phyloP scores from a whole-genome alignment of 2,329 filamentous ascomycete species.

The Arachnomyces sp. region DNA sequence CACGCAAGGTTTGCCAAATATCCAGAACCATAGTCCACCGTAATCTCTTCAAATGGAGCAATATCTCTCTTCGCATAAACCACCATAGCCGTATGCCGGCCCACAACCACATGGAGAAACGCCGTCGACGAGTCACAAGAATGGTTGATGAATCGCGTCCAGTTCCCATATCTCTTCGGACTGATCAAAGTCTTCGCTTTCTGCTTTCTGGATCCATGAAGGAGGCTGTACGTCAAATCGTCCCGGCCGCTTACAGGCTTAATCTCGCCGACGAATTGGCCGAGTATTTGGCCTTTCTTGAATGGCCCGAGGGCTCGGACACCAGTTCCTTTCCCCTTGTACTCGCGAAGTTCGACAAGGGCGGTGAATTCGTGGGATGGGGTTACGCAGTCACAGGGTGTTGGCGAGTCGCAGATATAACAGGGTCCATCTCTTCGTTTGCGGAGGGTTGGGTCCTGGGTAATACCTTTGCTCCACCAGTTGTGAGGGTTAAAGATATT shows the following conservation, averaged over 20 bases:
- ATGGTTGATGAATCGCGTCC: slow-evolving; percentile 31
- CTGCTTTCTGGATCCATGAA: slow-evolving; percentile 1
- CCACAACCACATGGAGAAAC: slow-evolving; percentile 16
- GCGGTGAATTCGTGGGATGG: slow-evolving; percentile 8
- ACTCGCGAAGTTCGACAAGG: slow-evolving; percentile 26
- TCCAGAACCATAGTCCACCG: slow-evolving; percentile 22
- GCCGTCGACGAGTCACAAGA: slow-evolving; percentile 22
- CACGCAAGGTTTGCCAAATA: slow-evolving; percentile 20
- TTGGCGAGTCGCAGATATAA: slow-evolving; percentile 10
- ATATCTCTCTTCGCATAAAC: slow-evolving; percentile 21
- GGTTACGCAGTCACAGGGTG: slow-evolving; percentile 17
- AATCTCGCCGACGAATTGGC: slow-evolving; percentile 20
- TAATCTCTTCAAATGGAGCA: slow-evolving; percentile 26
- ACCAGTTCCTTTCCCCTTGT: slow-evolving; percentile 22
- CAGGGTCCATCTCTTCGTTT: slow-evolving; percentile 12
- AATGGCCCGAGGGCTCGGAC: slow-evolving; percentile 23
- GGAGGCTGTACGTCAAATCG: slow-evolving; percentile 17
- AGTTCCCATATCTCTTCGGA: slow-evolving; percentile 22
- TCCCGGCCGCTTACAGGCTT: not conserved
- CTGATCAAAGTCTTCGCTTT: slow-evolving; percentile 9
- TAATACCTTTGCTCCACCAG: slow-evolving; percentile 3
- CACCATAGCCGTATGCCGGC: slow-evolving; percentile 14
- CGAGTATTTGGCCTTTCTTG: slow-evolving; percentile 17
- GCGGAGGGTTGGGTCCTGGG: slow-evolving; percentile 13
- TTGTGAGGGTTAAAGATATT: slow-evolving; percentile 9